A percentile compares a stretch with the other conserved stretches of the same genome.
These are phyloP conservation scores for Bimuria novae-zelandiae DNA, from an alignment of 2,329 filamentous ascomycete genomes.

Conservation along the genomic window DNA sequence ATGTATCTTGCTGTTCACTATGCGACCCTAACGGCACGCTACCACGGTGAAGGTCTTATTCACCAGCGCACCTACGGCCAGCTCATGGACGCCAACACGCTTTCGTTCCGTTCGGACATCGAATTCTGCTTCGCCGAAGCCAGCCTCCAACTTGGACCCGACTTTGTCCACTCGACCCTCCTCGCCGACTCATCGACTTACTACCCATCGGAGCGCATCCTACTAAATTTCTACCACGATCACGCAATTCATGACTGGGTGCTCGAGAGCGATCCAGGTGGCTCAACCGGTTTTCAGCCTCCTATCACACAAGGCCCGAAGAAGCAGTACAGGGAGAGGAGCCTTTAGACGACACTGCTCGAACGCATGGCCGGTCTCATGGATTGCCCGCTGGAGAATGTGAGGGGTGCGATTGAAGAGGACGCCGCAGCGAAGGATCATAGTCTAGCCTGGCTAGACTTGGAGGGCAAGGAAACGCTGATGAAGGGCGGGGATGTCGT, in stretches of 20 bases:
- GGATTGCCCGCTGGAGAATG: slow-evolving; percentile 24
- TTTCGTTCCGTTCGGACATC: slow-evolving; percentile 34
- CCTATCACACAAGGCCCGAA: slow-evolving; percentile 36
- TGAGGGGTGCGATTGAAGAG: slow-evolving; percentile 24
- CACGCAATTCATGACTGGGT: slow-evolving; percentile 33
- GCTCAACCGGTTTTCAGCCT: slow-evolving; percentile 24
- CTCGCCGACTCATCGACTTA: slow-evolving; percentile 3
- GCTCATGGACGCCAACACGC: slow-evolving; percentile 34
- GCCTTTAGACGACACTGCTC: slow-evolving; percentile 31
- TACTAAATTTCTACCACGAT: slow-evolving; percentile 38
- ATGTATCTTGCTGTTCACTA: slow-evolving; percentile 36
- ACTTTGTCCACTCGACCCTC: slow-evolving; percentile 32
- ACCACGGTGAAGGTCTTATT: slow-evolving; percentile 39
- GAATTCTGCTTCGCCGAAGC: slow-evolving; percentile 39
- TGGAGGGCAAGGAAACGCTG: slow-evolving; percentile 32
- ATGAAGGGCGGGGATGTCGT: slow-evolving; percentile 27
- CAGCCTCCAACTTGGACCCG: slow-evolving; percentile 26
- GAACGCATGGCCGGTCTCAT: slow-evolving; percentile 30
- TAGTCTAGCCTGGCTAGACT: slow-evolving; percentile 26
- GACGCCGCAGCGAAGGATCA: slow-evolving; percentile 24
- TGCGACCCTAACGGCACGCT: slow-evolving; percentile 34
- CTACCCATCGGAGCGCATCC: slow-evolving; percentile 17
- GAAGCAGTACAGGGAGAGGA: slow-evolving; percentile 14
- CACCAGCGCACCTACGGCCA: slow-evolving; percentile 35
- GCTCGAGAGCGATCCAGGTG: slow-evolving; percentile 20